Base-by-base conservation (phyloP, 2,329 filamentous ascomycete genomes). In the Aspergillus novoparasiticus region DNA sequence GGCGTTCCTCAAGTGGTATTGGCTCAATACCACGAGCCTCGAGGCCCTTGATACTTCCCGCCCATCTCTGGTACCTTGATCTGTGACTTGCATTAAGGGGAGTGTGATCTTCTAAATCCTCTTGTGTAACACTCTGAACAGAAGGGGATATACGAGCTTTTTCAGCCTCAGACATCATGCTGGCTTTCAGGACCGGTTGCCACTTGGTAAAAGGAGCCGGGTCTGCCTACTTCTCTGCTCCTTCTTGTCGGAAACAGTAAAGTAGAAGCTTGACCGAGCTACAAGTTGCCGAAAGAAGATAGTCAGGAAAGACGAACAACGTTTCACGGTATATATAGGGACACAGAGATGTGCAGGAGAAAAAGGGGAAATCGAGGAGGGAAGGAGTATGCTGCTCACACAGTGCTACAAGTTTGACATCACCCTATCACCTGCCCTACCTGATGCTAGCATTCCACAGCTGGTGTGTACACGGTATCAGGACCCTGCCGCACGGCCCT, bases 21-120 rank as follows among this genome's bases (percentile, higher is more conserved):
- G 68, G 74, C 60, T 71, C 70, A 41, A 76, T 72, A 0, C 73
- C 73, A 2, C 67, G 65, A 6, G 61, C 62, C 54, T 76, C 74
- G 23, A 73, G 65, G 36, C 65, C 64, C 53, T 68, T 74, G 60
- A 76, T 58, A 26, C 58, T 61, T n/a, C 60, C 30, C 5, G 70
- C 59, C 67, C 70, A 73, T 68, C 65, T 67, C 48, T 71, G 65
- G 21, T 67, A 71, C 66, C 57, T 66, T 36, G 67, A 66, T 34
- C 59, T 58, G 12, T 55, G 54, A 26, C 45, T 50, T 4, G 41
- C 53, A 4, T 61, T 65, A 8, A 65, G 63, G 14, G 63, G 58
- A 34, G 63, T 64, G 41, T 57, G 60, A 46, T 59, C 67, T 32
- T 66, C 69, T 16, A 70, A 54, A 45, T 73, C 65, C 41, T 66